These are phyloP conservation scores for Coemansia sp. DNA, from an alignment of 192 early-diverging fungal species.

Conservation along the genomic window DNA sequence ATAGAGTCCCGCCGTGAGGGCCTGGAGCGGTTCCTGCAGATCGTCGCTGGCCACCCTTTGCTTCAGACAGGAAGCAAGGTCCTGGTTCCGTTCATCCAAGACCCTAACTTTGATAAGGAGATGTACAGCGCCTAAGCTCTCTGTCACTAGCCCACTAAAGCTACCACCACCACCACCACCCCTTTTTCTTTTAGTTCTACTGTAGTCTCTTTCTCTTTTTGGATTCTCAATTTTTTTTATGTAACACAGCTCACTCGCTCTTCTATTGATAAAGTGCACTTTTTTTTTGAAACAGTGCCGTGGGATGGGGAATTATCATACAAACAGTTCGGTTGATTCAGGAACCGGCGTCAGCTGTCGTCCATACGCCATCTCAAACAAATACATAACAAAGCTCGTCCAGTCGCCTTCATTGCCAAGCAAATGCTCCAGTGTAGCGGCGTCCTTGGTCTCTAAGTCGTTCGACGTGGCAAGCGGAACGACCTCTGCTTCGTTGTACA, in stretches of 20 bases:
- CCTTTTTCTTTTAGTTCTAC: background rate
- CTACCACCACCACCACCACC: background rate
- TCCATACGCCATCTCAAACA: slow-evolving; percentile 18
- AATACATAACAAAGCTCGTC: slow-evolving; percentile 5
- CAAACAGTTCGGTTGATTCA: background rate
- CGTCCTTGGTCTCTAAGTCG: background rate
- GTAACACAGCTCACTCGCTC: no score
- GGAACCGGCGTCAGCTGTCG: background rate
- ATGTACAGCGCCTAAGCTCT: slow-evolving; percentile 53
- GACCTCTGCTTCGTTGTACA: slow-evolving; percentile 37
- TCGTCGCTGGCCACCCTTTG: slow-evolving; percentile 94
- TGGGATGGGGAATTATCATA: no score
- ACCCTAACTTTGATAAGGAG: slow-evolving; percentile 81
- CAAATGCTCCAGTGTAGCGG: background rate
- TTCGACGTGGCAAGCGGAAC: background rate
- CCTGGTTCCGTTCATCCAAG: slow-evolving; percentile 91
- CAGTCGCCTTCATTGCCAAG: slow-evolving; percentile 8
- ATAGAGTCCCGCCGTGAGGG: slow-evolving; percentile 88
- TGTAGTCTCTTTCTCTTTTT: background rate
- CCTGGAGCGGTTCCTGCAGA: slow-evolving; percentile 94
- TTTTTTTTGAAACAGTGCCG: no score
- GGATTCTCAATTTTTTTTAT: no score
- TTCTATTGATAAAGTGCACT: no score
- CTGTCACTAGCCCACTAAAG: background rate
- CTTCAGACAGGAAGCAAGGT: slow-evolving; percentile 97